Evolutionary conservation across 2,329 filamentous ascomycete genomes (phyloP), one percentile per base, ranked within the genome.

Genomic region (Fusarium robinianum): DNA sequence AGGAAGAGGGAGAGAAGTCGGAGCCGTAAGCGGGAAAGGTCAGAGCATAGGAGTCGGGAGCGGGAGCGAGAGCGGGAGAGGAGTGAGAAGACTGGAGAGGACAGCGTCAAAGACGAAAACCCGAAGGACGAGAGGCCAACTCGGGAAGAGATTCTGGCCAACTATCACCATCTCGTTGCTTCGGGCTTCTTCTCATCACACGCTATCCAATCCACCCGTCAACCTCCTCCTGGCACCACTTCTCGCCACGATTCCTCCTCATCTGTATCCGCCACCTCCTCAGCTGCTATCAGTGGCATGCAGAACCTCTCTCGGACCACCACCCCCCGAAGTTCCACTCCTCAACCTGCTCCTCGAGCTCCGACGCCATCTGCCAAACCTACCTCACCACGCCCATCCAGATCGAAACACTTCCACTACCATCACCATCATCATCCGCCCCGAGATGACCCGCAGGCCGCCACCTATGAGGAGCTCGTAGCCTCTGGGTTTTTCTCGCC

Each of bases 161-260:
- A 71, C 58, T 83, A 83, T 63, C 75, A 80, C 52, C 67, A 77
- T 53, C 72, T 83, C 43, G 71, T 82, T 55, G 73, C 77, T 3
- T 73, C 73, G 5, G 79, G 79, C 46, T 83, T 83, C 72, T 83
- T 83, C 62, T 70, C 74, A 32, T 69, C 75, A 16, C 78, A 81
- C 50, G 78, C 79, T 38, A 81, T 81, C 49, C 75, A 78, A 48
- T 80, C 78, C 5, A 79, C 77, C 2, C 70, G 79, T 4, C 76
- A 77, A 58, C 74, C 58, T 17, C 57, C 57, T 26, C 57, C 57
- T 5, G 54, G 54, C 14, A 26, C 47, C 45, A 22, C 37, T 27
- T 34, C 53, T 16, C 15, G 38, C 15, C 33, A 53, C 15, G 12
- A 32, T 26, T 43, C 54, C 19, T 14, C 27, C 8, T 42, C 19